Base-by-base conservation (phyloP, 257 asterid genomes). In the Solanum appendiculatum region DNA sequence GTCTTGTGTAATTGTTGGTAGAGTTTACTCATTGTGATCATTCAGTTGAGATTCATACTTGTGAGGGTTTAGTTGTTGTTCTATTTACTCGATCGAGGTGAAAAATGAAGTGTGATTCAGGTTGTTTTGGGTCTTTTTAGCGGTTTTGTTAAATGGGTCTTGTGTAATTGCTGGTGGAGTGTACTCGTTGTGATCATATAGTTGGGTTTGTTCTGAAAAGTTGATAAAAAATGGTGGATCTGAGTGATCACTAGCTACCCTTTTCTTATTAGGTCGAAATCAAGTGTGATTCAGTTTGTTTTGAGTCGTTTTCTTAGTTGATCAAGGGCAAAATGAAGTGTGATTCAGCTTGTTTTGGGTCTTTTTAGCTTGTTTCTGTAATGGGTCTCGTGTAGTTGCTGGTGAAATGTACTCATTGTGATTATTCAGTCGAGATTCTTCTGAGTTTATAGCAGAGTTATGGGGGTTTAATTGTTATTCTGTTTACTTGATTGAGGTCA, bases 191-290 rank as follows among this genome's bases (percentile, higher is more conserved):
- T 66, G 16, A 25, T 68, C 12, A 29, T 69, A 31, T 37, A 86
- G 4, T 88, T 66, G 78, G 6, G 11, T 31, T 69, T 69, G 40
- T 69, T 69, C 40, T 70, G 77, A n/a, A 63, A 63, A 64, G 40
- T 1, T 8, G 2, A 68, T 6, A 31, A 29, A 29, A 29, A 87
- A 91, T 91, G 97, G 94, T 91, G 95, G 99, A 97, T 95, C 95
- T 93, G 92, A 92, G 96, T 87, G 95, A 68, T 86, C 85, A n/a
- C 84, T 85, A 34, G 13, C 23, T 25, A 5, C 5, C 9, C 8
- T 10, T 5, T 66, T 68, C 23, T 44, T 70, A 3, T 14, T 25
- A 73, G 18, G 82, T 37, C 5, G 5, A 37, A 73, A 70, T 33
- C 15, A 70, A 33, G 78, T 33, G 15, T 70, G 25, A 75, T 21